Evolutionary conservation across 1,284 basidiomycete species (phyloP).

Genomic region (Cutaneotrichosporon cutaneum): DNA sequence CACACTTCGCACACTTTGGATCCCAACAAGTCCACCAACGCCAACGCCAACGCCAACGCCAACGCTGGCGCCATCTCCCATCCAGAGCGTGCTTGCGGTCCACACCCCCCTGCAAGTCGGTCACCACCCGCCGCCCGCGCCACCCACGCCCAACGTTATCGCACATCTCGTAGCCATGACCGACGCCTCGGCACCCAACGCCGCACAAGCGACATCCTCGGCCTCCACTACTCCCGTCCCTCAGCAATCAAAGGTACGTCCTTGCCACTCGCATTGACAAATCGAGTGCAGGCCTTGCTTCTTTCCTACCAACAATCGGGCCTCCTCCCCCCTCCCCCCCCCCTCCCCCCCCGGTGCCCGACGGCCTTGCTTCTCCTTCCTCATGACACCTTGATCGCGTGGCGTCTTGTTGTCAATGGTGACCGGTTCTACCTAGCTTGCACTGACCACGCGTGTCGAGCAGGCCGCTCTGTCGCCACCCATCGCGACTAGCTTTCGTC

Average conservation of each 20-base stretch:
- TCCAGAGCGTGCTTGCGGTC: no score
- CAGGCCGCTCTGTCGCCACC: neutral
- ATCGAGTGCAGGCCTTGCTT: no score
- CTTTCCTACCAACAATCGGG: no score
- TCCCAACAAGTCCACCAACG: no score
- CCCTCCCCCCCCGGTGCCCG: no score
- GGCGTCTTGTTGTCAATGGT: neutral
- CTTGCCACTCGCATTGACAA: neutral
- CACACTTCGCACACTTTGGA: no score
- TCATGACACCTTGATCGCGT: neutral
- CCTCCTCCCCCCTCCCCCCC: no score
- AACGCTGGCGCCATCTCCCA: no score
- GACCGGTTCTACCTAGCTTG: neutral
- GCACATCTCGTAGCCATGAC: neutral
- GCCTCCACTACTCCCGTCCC: neutral
- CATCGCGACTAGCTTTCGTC: neutral
- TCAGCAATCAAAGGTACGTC: conserved; percentile 7
- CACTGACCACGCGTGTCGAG: neutral
- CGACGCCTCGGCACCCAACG: conserved; percentile 6
- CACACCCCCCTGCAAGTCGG: no score
- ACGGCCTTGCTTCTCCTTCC: no score
- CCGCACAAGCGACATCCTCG: neutral
- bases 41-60: no score
- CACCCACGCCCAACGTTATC: no score
- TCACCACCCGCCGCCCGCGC: neutral